Conservation (phyloP, 345 rosid species). For the Odontarrhena argentea region DNA sequence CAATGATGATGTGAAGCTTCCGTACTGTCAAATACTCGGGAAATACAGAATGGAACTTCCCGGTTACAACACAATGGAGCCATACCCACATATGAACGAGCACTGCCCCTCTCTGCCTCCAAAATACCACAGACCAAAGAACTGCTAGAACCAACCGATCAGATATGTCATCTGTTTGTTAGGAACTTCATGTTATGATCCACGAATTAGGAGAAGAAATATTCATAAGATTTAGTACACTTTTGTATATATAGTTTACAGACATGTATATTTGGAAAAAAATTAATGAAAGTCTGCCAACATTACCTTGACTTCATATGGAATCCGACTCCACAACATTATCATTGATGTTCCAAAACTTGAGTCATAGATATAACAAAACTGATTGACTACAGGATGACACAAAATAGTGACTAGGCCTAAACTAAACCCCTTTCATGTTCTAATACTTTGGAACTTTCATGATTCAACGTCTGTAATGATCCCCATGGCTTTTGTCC, state of each 20-base stretch:
- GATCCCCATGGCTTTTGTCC: slow-evolving; percentile 45
- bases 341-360: slow-evolving; percentile 16
- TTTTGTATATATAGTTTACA: not conserved
- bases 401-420: slow-evolving; percentile 24
- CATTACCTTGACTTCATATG: not conserved
- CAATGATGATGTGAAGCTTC: slow-evolving; percentile 73
- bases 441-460: slow-evolving; percentile 48
- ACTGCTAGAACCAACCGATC: slow-evolving; percentile 51
- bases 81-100: slow-evolving; percentile 90
- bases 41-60: slow-evolving; percentile 96
- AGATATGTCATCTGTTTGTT: slow-evolving; percentile 30
- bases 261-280: not conserved
- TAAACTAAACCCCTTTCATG: slow-evolving; percentile 61
- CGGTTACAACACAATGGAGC: slow-evolving; percentile 78
- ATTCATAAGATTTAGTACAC: not conserved
- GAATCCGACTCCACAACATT: not conserved
- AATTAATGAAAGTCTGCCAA: not conserved
- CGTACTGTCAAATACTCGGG: slow-evolving; percentile 88
- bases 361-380: slow-evolving; percentile 27
- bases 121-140: slow-evolving; percentile 61
- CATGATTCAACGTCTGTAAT: slow-evolving; percentile 36
- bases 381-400: slow-evolving; percentile 20
- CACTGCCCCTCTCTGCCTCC: slow-evolving; percentile 92
- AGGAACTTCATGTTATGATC: slow-evolving; percentile 24
- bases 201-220: slow-evolving; percentile 9